A percentile compares a stretch with the other conserved stretches of the same genome.
Evolutionary conservation across 2,329 filamentous ascomycete genomes (phyloP).

Genomic region (Colletotrichum kahawae): DNA sequence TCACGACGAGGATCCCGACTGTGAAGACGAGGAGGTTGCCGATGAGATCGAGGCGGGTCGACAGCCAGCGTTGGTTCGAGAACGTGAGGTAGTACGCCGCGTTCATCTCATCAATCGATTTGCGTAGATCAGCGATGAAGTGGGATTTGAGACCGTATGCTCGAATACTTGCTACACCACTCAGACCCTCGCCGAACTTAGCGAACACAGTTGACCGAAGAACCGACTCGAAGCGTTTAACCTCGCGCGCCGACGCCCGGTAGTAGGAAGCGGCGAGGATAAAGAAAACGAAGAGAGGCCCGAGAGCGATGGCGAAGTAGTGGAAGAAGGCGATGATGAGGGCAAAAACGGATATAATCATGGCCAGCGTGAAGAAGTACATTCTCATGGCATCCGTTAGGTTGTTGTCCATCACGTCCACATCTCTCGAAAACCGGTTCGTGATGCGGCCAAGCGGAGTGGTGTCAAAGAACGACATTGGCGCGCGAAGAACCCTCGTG

Average conservation of each 20-base stretch:
- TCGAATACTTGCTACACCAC: conserved; percentile 82
- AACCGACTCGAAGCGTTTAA: conserved; percentile 92
- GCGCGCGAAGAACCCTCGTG: conserved; percentile 71
- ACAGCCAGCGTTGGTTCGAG: conserved; percentile 93
- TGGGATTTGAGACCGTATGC: conserved; percentile 83
- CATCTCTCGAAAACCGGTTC: conserved; percentile 94
- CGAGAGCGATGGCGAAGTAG: conserved; percentile 74
- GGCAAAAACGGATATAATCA: conserved; percentile 83
- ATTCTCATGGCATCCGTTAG: conserved; percentile 89
- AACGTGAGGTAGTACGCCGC: conserved; percentile 94
- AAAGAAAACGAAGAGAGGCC: conserved; percentile 76
- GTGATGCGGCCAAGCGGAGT: conserved; percentile 94
- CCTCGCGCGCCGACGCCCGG: conserved; percentile 86
- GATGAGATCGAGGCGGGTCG: conserved; percentile 82
- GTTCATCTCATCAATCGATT: conserved; percentile 88
- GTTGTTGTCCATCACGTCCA: conserved; percentile 96
- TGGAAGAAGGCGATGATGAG: conserved; percentile 96
- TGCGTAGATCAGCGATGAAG: conserved; percentile 73
- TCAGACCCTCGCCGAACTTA: conserved; percentile 88
- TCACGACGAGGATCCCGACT: conserved; percentile 89
- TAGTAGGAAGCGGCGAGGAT: conserved; percentile 87
- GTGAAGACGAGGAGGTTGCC: conserved; percentile 86
- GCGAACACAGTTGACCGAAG: conserved; percentile 88
- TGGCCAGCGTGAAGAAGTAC: conserved; percentile 85
- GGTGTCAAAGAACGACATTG: conserved; percentile 96